phyloP scores from a whole-genome alignment of 768 basidiomycete genomes.

The Omphalotus guepiniiformis region DNA sequence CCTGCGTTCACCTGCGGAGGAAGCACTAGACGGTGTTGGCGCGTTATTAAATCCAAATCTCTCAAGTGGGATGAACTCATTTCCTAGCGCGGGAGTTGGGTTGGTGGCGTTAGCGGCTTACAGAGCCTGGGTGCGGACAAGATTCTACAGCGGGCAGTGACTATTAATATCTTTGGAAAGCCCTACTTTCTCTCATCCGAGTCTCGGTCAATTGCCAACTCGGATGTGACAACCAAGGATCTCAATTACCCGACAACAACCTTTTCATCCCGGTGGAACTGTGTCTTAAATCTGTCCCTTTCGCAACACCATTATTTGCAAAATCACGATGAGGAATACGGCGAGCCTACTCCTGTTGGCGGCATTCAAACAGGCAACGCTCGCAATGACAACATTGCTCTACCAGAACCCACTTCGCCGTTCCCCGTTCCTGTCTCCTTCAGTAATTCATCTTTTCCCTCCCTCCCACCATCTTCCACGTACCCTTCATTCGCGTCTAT shows the following conservation, averaged over 20 bases:
- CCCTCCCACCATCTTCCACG: no score
- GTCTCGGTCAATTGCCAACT: no score
- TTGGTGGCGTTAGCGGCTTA: conserved; percentile 2
- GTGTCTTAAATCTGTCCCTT: conserved; percentile 70
- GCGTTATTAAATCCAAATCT: conserved; percentile 18
- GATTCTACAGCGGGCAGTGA: conserved; percentile 71
- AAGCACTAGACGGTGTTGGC: conserved; percentile 31
- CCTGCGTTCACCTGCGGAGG: conserved; percentile 58
- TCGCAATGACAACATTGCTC: conserved; percentile 28
- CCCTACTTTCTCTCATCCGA: no score
- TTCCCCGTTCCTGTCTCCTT: conserved; percentile 52
- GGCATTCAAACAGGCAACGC: conserved; percentile 14
- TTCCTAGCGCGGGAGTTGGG: conserved; percentile 13
- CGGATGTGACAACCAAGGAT: conserved; percentile 10
- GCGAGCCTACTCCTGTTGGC: conserved; percentile 17
- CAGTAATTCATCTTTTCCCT: background rate
- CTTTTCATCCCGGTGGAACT: conserved; percentile 89
- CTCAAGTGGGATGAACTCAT: background rate
- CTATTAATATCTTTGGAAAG: conserved; percentile 74
- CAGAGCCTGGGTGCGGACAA: conserved; percentile 15
- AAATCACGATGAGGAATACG: background rate
- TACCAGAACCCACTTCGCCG: conserved; percentile 78
- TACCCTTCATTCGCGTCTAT: conserved; percentile 5
- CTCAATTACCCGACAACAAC: conserved; percentile 58
- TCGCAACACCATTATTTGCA: conserved; percentile 13